Conservation (phyloP, 768 basidiomycete genomes). For the Mycena venus region DNA sequence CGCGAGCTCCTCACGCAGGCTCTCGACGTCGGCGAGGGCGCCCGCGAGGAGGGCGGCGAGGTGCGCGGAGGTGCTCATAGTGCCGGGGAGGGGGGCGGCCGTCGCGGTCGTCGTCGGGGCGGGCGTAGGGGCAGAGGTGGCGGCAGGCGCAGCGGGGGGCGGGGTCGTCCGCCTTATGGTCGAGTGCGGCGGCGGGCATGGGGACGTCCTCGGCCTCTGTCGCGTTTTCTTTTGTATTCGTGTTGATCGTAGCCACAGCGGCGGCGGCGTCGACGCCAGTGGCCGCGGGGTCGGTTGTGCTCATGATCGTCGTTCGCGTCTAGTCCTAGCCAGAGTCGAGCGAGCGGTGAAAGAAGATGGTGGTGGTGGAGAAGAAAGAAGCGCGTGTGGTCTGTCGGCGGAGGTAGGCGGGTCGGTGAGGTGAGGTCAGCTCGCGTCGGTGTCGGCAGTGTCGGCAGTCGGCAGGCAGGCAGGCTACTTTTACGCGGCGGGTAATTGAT, state of each 20-base stretch:
- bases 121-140: not conserved
- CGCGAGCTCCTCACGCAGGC: constrained; percentile 63
- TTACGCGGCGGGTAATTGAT: too few relatives aligned
- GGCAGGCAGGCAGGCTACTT: too few relatives aligned
- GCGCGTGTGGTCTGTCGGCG: too few relatives aligned
- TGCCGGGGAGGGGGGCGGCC: constrained; percentile 23
- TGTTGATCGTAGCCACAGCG: not conserved
- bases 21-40: constrained; percentile 66
- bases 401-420: not conserved
- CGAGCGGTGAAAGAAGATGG: too few relatives aligned
- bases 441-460: too few relatives aligned
- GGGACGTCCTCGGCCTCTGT: not conserved
- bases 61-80: constrained; percentile 57
- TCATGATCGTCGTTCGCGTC: too few relatives aligned
- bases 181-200: not conserved
- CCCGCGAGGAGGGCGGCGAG: constrained; percentile 71
- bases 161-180: not conserved
- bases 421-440: not conserved
- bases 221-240: not conserved
- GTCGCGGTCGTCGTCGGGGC: not conserved
- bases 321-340: too few relatives aligned
- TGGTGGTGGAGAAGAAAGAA: too few relatives aligned
- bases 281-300: too few relatives aligned
- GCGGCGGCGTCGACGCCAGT: not conserved
- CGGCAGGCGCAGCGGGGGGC: too few relatives aligned